Evolutionary conservation across 768 basidiomycete genomes (phyloP).

Genomic region (Exsudoporus frostii): DNA sequence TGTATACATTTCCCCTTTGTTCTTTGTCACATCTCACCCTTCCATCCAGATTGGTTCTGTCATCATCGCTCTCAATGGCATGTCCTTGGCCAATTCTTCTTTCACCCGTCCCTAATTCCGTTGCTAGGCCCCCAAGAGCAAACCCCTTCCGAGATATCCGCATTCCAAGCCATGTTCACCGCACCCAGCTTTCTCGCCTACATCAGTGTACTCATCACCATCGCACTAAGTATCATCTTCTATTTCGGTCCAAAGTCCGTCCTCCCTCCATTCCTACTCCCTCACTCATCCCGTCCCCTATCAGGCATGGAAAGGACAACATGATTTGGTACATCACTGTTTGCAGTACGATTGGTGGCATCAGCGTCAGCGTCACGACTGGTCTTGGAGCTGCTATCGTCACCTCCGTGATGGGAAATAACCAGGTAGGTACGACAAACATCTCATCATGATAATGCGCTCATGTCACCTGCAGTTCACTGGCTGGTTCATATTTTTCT

Average conservation of each 20-base stretch:
- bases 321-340: conserved; percentile 96
- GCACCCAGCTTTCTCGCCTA: conserved; percentile 80
- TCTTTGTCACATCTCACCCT: background rate
- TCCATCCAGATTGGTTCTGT: conserved; percentile 67
- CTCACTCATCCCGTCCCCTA: background rate
- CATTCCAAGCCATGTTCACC: conserved; percentile 79
- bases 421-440: conserved; percentile 53
- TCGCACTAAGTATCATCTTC: conserved; percentile 70
- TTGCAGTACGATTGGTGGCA: conserved; percentile 95
- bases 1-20: conserved; percentile 43
- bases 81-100: conserved; percentile 3
- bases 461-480: conserved; percentile 61
- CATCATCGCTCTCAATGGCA: conserved; percentile 88
- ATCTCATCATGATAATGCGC: background rate
- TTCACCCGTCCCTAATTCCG: background rate
- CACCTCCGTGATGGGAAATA: conserved; percentile 67
- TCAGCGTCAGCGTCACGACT: conserved; percentile 91
- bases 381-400: conserved; percentile 92
- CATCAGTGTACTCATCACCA: conserved; percentile 57
- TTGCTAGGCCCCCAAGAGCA: conserved; percentile 61
- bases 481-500: conserved; percentile 88
- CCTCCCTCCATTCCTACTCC: background rate
- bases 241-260: conserved; percentile 77
- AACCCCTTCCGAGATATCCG: conserved; percentile 62
- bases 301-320: conserved; percentile 79